Conservation (phyloP, 2,329 filamentous ascomycete species). For the Endoconidiophora laricicola region DNA sequence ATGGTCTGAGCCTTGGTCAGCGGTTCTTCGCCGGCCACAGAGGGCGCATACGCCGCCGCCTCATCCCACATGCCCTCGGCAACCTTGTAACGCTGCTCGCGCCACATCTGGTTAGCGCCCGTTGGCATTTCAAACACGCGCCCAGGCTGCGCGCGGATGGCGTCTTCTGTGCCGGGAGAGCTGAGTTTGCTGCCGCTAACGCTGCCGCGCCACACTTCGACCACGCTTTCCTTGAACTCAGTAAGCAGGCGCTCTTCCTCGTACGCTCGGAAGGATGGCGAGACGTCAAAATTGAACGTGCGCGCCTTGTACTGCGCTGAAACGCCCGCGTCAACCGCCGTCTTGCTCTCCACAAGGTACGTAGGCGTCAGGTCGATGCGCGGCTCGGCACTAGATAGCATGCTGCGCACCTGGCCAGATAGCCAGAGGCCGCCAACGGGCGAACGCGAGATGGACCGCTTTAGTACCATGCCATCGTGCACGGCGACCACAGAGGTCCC, state of each 20-base stretch:
- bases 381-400: slow-evolving; percentile 48
- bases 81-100: slow-evolving; percentile 68
- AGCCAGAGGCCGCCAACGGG: slow-evolving; percentile 79
- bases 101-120: slow-evolving; percentile 90
- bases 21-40: slow-evolving; percentile 22
- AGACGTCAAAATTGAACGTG: slow-evolving; percentile 45
- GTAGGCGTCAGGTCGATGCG: slow-evolving; percentile 63
- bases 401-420: slow-evolving; percentile 67
- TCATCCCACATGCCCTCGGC: slow-evolving; percentile 87
- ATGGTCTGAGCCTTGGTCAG: slow-evolving; percentile 61
- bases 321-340: slow-evolving; percentile 69
- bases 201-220: slow-evolving; percentile 80
- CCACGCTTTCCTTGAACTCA: slow-evolving; percentile 95
- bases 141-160: slow-evolving; percentile 54
- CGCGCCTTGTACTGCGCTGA: slow-evolving; percentile 61
- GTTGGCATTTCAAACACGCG: slow-evolving; percentile 95
- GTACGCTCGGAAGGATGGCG: slow-evolving; percentile 58
- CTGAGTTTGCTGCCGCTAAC: slow-evolving; percentile 46
- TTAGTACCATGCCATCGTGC: slow-evolving; percentile 85
- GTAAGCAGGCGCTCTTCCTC: slow-evolving; percentile 87
- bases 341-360: slow-evolving; percentile 77
- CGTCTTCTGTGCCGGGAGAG: slow-evolving; percentile 56
- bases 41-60: slow-evolving; percentile 45
- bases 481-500: slow-evolving; percentile 81
- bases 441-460: slow-evolving; percentile 75